Conservation (phyloP, 768 basidiomycete genomes). For the Rhizopogon salebrosus region DNA sequence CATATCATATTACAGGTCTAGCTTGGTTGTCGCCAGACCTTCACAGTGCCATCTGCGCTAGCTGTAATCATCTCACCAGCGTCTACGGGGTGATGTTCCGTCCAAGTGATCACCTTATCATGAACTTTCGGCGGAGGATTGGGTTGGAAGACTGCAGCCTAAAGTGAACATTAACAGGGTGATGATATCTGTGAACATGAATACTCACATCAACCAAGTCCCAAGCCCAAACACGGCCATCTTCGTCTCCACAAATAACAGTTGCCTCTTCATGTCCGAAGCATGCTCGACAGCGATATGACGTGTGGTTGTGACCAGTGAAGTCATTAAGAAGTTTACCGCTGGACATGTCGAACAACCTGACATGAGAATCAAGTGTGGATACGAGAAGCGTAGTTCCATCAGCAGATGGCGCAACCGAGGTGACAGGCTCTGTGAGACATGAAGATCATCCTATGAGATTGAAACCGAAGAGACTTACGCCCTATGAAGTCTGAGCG, state of each 20-base stretch:
- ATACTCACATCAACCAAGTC: slow-evolving; percentile 78
- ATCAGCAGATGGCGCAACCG: slow-evolving; percentile 76
- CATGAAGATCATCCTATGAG: not conserved
- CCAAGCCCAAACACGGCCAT: slow-evolving; percentile 88
- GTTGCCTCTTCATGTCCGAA: slow-evolving; percentile 81
- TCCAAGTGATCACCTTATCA: slow-evolving; percentile 84
- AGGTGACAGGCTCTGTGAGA: slow-evolving; percentile 75
- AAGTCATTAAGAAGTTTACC: slow-evolving; percentile 88
- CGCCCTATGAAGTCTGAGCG: slow-evolving; percentile 88
- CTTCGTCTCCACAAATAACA: slow-evolving; percentile 87
- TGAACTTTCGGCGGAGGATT: slow-evolving; percentile 78
- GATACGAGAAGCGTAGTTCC: slow-evolving; percentile 75
- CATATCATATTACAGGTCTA: not conserved
- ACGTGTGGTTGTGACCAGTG: slow-evolving; percentile 64
- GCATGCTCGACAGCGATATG: slow-evolving; percentile 75
- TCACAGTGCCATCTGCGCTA: slow-evolving; percentile 87
- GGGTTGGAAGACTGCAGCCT: slow-evolving; percentile 70
- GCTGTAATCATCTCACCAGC: slow-evolving; percentile 82
- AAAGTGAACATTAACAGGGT: slow-evolving; percentile 3
- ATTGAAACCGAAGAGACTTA: slow-evolving; percentile 35
- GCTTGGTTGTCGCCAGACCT: slow-evolving; percentile 70
- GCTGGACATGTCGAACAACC: slow-evolving; percentile 78
- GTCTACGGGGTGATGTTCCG: slow-evolving; percentile 82
- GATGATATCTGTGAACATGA: not conserved
- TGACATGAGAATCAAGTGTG: slow-evolving; percentile 78